phyloP scores from a whole-genome alignment of 495 filamentous ascomycete genomes.

The Acidomyces sp. region DNA sequence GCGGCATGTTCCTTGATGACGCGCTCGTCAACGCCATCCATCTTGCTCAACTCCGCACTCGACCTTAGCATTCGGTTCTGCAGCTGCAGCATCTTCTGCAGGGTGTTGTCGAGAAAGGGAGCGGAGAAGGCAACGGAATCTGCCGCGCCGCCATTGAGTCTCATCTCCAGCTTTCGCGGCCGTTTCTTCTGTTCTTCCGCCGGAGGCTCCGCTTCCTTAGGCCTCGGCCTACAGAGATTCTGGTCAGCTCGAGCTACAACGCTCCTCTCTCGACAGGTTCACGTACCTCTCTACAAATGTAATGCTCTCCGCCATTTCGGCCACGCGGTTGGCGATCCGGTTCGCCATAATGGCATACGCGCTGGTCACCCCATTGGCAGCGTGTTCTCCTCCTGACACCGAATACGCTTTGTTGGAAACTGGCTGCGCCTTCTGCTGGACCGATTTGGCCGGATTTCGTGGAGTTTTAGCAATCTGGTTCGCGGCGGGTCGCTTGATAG shows the following conservation, averaged over 20 bases:
- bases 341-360: slow-evolving; percentile 31
- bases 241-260: background rate
- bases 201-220: slow-evolving; percentile 1
- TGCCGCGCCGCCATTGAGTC: slow-evolving; percentile 19
- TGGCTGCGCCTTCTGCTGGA: slow-evolving; percentile 10
- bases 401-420: slow-evolving; percentile 16
- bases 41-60: slow-evolving; percentile 24
- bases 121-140: slow-evolving; percentile 29
- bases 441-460: background rate
- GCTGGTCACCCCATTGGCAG: slow-evolving; percentile 11
- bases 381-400: slow-evolving; percentile 12
- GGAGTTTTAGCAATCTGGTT: slow-evolving; percentile 9
- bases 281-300: slow-evolving; percentile 32
- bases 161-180: slow-evolving; percentile 32
- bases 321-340: slow-evolving; percentile 30
- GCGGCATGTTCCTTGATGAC: slow-evolving; percentile 30
- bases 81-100: slow-evolving; percentile 30
- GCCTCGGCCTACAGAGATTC: slow-evolving; percentile 4
- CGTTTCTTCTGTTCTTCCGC: slow-evolving; percentile 21
- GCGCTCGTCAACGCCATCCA: slow-evolving; percentile 26
- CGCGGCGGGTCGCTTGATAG: slow-evolving; percentile 8
- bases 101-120: slow-evolving; percentile 33
- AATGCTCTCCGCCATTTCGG: slow-evolving; percentile 33
- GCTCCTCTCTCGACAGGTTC: background rate
- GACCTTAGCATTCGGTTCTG: slow-evolving; percentile 31